Conservation (phyloP, 2,329 filamentous ascomycete genomes). For the Penicillium sclerotiorum region DNA sequence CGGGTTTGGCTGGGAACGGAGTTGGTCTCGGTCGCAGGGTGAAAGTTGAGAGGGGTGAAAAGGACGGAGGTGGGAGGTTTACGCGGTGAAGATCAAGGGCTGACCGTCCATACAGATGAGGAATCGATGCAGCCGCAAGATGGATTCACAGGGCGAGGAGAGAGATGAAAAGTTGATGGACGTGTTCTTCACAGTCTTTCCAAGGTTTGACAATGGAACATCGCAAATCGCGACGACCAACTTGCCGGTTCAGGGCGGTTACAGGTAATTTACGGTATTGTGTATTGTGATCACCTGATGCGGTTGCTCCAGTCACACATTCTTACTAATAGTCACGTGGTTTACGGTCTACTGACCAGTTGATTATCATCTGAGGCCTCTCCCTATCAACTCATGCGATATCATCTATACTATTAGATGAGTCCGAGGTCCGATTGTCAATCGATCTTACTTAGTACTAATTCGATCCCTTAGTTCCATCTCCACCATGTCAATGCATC, state of each 20-base stretch:
- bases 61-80: neutral
- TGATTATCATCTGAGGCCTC: too few relatives aligned
- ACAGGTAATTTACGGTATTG: slow-evolving; percentile 2
- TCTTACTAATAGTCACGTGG: too few relatives aligned
- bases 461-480: neutral
- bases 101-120: neutral
- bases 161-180: neutral
- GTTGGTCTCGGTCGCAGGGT: neutral
- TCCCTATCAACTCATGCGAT: too few relatives aligned
- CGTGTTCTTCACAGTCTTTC: too few relatives aligned
- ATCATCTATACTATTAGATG: too few relatives aligned
- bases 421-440: neutral
- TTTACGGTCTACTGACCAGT: too few relatives aligned
- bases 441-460: neutral
- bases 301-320: slow-evolving; percentile 5
- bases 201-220: neutral
- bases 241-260: neutral
- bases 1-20: slow-evolving; percentile 2
- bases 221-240: slow-evolving; percentile 3
- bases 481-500: neutral
- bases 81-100: neutral
- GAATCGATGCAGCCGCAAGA: neutral
- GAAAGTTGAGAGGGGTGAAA: neutral
- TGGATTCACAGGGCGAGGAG: neutral
- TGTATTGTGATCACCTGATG: neutral